Percentiles rank a stretch among this genome's conserved stretches.
These are phyloP conservation scores for Diutina siamensis DNA, from an alignment of 1,139 yeast genomes.

Conservation along the genomic window DNA sequence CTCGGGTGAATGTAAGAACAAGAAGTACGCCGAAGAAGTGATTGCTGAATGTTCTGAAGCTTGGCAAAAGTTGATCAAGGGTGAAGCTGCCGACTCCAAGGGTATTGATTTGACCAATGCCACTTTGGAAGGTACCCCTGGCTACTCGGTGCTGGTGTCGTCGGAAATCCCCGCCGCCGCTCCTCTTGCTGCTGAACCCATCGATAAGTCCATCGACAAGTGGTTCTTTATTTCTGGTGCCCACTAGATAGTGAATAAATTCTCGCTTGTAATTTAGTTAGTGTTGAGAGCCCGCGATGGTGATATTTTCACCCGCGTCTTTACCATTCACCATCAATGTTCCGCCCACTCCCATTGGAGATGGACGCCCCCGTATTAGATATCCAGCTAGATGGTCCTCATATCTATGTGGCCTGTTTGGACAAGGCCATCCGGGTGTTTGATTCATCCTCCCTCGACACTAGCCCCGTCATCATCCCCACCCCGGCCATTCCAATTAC, in stretches of 20 bases:
- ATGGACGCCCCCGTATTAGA: not conserved
- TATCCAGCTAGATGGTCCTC: not conserved
- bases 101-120: slow-evolving; percentile 50
- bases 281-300: no score
- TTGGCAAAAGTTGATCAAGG: slow-evolving; percentile 61
- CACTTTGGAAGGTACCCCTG: slow-evolving; percentile 44
- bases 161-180: slow-evolving; percentile 56
- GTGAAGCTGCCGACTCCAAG: slow-evolving; percentile 29
- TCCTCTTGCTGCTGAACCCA: slow-evolving; percentile 77
- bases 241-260: slow-evolving; percentile 18
- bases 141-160: slow-evolving; percentile 37
- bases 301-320: no score
- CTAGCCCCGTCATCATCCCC: not conserved
- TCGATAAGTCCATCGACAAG: slow-evolving; percentile 93
- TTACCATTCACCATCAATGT: not conserved
- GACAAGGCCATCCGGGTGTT: not conserved
- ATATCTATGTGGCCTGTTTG: not conserved
- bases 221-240: slow-evolving; percentile 98
- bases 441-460: not conserved
- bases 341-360: not conserved
- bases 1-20: slow-evolving; percentile 67
- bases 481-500: not conserved
- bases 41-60: slow-evolving; percentile 68
- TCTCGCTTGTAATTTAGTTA: no score
- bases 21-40: slow-evolving; percentile 58